Evolutionary conservation across 345 rosid species (phyloP).

Genomic region (Reutealis trisperma): DNA sequence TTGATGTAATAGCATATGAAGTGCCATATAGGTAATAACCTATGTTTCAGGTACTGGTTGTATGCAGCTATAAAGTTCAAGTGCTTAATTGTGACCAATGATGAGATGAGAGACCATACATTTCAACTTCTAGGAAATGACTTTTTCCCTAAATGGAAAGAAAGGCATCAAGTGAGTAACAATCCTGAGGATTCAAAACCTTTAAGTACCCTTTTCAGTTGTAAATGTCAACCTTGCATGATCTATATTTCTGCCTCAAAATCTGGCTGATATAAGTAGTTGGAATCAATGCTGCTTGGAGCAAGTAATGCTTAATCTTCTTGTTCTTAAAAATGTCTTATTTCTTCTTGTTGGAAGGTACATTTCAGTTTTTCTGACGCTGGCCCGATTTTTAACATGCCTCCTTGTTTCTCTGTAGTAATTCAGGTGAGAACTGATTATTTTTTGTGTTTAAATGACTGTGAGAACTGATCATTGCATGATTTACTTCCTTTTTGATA

Average conservation of each 20-base stretch:
- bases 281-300: background rate
- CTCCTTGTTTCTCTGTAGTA: conserved; percentile 58
- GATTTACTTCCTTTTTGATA: conserved; percentile 1
- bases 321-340: conserved; percentile 7
- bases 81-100: conserved; percentile 66
- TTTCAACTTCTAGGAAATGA: conserved; percentile 74
- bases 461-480: conserved; percentile 27
- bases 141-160: conserved; percentile 78
- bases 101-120: conserved; percentile 81
- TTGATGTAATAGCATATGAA: conserved; percentile 19
- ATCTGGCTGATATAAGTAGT: background rate
- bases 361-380: conserved; percentile 52
- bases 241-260: conserved; percentile 6
- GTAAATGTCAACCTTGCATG: background rate
- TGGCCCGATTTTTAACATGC: conserved; percentile 61
- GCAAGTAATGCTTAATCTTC: conserved; percentile 5
- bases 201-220: background rate
- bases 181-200: background rate
- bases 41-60: conserved; percentile 74
- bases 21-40: conserved; percentile 24
- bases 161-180: conserved; percentile 72
- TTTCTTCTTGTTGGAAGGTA: conserved; percentile 41
- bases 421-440: conserved; percentile 49
- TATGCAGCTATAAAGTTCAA: conserved; percentile 75
- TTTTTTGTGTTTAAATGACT: background rate